These are phyloP conservation scores for Colletotrichum scovillei DNA, from an alignment of 2,329 filamentous ascomycete genomes.

Conservation along the genomic window DNA sequence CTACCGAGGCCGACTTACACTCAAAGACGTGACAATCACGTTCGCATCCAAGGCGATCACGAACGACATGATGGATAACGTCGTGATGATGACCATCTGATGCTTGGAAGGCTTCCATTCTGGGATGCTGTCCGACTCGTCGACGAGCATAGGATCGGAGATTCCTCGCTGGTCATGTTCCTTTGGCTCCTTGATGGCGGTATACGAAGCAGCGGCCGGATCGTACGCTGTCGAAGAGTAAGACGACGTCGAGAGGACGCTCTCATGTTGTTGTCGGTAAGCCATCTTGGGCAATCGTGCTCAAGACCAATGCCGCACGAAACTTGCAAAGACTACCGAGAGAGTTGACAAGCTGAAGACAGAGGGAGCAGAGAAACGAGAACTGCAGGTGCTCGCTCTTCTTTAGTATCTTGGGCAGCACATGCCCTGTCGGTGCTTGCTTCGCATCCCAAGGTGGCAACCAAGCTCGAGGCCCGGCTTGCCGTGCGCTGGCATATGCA, in stretches of 20 bases:
- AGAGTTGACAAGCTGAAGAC: conserved; percentile 1
- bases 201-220: conserved; percentile 26
- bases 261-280: conserved; percentile 23
- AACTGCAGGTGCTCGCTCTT: conserved; percentile 25
- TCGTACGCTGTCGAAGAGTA: conserved; percentile 33
- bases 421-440: conserved; percentile 12
- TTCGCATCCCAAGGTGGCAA: conserved; percentile 13
- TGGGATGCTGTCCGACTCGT: conserved; percentile 18
- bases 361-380: background rate
- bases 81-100: conserved; percentile 33
- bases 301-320: conserved; percentile 15
- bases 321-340: conserved; percentile 4
- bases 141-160: conserved; percentile 31
- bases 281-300: conserved; percentile 30
- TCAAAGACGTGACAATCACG: conserved; percentile 32
- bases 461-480: conserved; percentile 1
- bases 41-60: conserved; percentile 34
- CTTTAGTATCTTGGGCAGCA: conserved; percentile 31
- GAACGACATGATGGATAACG: conserved; percentile 35
- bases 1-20: background rate
- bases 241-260: conserved; percentile 21
- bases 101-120: conserved; percentile 34
- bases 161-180: conserved; percentile 22
- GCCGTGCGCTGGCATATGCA: conserved; percentile 33
- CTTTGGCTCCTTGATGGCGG: conserved; percentile 32